Evolutionary conservation across 768 basidiomycete species (phyloP).

Genomic region (Lentinula guzmanii): DNA sequence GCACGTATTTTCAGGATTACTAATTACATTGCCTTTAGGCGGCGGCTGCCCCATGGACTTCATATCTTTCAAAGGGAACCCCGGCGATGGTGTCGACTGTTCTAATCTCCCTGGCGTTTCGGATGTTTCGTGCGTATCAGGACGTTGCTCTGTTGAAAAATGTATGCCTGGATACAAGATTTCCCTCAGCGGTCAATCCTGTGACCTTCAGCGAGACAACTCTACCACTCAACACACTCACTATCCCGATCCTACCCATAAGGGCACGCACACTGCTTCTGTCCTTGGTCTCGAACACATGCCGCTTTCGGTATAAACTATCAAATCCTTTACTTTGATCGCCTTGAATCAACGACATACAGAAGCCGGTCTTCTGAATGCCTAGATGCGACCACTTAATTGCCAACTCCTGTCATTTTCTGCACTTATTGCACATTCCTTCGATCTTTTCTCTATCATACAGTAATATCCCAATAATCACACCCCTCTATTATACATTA

Average conservation of each 20-base stretch:
- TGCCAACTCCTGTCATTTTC: too few relatives aligned
- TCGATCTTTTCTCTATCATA: too few relatives aligned
- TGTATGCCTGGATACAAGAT: slow-evolving; percentile 25
- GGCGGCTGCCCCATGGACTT: slow-evolving; percentile 28
- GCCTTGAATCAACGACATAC: too few relatives aligned
- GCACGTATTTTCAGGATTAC: too few relatives aligned
- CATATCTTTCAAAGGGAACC: slow-evolving; percentile 14
- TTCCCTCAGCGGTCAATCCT: slow-evolving; percentile 3
- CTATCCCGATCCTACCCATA: not conserved
- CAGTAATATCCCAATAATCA: too few relatives aligned
- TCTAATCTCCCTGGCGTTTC: slow-evolving; percentile 28
- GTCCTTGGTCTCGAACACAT: not conserved
- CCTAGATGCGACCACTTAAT: too few relatives aligned
- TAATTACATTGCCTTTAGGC: slow-evolving; percentile 15
- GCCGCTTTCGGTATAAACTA: not conserved
- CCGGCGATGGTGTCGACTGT: slow-evolving; percentile 24
- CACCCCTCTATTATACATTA: too few relatives aligned
- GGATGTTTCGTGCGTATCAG: slow-evolving; percentile 28
- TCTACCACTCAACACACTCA: not conserved
- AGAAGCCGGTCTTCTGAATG: too few relatives aligned
- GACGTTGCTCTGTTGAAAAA: slow-evolving; percentile 24
- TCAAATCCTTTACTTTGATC: not conserved
- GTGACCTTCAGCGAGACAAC: not conserved
- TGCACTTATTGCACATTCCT: too few relatives aligned
- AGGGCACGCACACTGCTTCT: not conserved